Conservation (phyloP, 768 basidiomycete species). For the Hysterangium stoloniferum region DNA sequence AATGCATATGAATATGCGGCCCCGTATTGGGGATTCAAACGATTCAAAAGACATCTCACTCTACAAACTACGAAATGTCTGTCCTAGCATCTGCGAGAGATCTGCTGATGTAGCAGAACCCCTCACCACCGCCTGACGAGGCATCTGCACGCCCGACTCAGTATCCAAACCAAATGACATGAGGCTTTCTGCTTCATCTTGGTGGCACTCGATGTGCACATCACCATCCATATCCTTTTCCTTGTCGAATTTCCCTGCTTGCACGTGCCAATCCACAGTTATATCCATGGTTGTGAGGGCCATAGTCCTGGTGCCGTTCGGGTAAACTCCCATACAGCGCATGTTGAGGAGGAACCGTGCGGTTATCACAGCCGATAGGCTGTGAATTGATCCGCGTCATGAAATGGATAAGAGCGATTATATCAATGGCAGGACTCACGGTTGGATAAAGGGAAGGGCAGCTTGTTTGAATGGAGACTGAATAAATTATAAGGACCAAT, state of each 20-base stretch:
- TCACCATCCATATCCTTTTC: not conserved
- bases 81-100: too few relatives aligned
- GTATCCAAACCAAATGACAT: too few relatives aligned
- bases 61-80: too few relatives aligned
- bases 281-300: slow-evolving; percentile 2
- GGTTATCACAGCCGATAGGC: slow-evolving; percentile 6
- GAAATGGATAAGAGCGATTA: not conserved
- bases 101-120: too few relatives aligned
- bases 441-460: slow-evolving; percentile 6
- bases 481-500: not conserved
- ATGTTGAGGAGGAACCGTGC: slow-evolving; percentile 6
- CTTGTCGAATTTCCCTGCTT: not conserved
- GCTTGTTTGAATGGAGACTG: not conserved
- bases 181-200: too few relatives aligned
- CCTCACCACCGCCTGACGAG: too few relatives aligned
- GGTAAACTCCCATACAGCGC: slow-evolving; percentile 10
- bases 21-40: too few relatives aligned
- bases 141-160: too few relatives aligned
- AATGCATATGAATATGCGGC: too few relatives aligned
- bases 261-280: not conserved
- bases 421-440: not conserved
- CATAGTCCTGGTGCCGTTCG: slow-evolving; percentile 4
- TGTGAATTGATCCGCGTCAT: not conserved
- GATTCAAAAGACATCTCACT: too few relatives aligned
- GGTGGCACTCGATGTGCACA: too few relatives aligned